phyloP scores from a whole-genome alignment of 1,284 basidiomycete species.

The Anthracocystis walkeri region DNA sequence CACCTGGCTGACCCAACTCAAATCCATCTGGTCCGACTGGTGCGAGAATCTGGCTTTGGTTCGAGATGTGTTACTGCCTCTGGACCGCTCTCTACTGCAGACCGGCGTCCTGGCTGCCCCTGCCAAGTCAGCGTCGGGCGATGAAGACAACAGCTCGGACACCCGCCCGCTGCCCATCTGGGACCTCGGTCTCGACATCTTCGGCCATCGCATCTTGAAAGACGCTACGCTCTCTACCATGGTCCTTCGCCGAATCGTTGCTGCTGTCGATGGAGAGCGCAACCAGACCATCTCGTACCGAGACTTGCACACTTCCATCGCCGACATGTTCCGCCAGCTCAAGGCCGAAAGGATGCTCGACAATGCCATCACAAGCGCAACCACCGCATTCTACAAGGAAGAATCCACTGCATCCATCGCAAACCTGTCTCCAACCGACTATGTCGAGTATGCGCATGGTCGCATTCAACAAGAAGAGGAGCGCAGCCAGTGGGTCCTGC shows the following conservation, averaged over 20 bases:
- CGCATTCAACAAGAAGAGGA: conserved; percentile 46
- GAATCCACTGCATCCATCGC: conserved; percentile 36
- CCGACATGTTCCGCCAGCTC: conserved; percentile 54
- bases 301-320: conserved; percentile 39
- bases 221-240: conserved; percentile 32
- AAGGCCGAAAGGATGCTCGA: conserved; percentile 44
- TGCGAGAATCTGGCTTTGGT: conserved; percentile 42
- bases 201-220: conserved; percentile 52
- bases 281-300: conserved; percentile 28
- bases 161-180: conserved; percentile 25
- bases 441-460: conserved; percentile 48
- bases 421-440: conserved; percentile 24
- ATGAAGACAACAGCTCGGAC: not conserved
- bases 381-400: conserved; percentile 44
- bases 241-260: conserved; percentile 29
- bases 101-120: not conserved
- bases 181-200: conserved; percentile 55
- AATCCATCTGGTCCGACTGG: conserved; percentile 54
- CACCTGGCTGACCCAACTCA: conserved; percentile 50
- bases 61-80: conserved; percentile 35
- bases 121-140: not conserved
- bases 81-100: conserved; percentile 32
- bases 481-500: conserved; percentile 49
- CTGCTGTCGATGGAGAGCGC: conserved; percentile 46
- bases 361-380: conserved; percentile 32